A percentile compares a stretch with the other conserved stretches of the same genome.
These are phyloP conservation scores for Monosporozyma servazzii DNA, from an alignment of 805 yeast species.

Conservation along the genomic window DNA sequence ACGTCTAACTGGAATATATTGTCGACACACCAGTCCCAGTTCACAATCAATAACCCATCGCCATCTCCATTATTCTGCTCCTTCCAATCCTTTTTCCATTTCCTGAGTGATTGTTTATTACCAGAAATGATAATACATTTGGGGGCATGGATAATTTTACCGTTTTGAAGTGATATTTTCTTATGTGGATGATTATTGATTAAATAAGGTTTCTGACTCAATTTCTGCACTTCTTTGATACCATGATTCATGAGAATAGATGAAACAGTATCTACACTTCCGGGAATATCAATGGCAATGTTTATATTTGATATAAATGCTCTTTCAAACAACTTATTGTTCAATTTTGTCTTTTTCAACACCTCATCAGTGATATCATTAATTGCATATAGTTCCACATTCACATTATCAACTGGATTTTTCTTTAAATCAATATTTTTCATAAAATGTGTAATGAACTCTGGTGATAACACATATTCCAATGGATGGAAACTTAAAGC, in stretches of 20 bases:
- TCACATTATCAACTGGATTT: constrained; percentile 8
- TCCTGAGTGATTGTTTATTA: constrained; percentile 22
- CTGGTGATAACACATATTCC: constrained; percentile 45
- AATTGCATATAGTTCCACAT: constrained; percentile 24
- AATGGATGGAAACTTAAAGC: constrained; percentile 50
- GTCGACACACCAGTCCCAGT: constrained; percentile 31
- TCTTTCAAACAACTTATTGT: constrained; percentile 22
- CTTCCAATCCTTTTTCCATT: constrained; percentile 12
- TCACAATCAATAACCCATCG: constrained; percentile 17
- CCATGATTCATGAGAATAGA: constrained; percentile 25
- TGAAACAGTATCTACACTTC: constrained; percentile 22
- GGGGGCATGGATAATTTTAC: constrained; percentile 2
- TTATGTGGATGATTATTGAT: constrained; percentile 27
- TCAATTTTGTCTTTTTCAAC: constrained; percentile 9
- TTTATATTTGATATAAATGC: constrained; percentile 17
- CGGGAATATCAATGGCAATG: constrained; percentile 22
- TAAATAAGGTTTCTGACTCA: constrained; percentile 20
- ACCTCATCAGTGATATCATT: constrained; percentile 27
- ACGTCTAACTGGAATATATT: constrained; percentile 22
- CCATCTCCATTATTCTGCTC: constrained; percentile 1
- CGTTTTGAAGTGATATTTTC: background rate
- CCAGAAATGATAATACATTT: constrained; percentile 43
- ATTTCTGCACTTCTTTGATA: constrained; percentile 17
- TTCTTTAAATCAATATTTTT: constrained; percentile 19
- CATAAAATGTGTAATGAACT: constrained; percentile 41